These are phyloP conservation scores for Neurospora hispaniola DNA, from an alignment of 495 filamentous ascomycete species.

Conservation along the genomic window DNA sequence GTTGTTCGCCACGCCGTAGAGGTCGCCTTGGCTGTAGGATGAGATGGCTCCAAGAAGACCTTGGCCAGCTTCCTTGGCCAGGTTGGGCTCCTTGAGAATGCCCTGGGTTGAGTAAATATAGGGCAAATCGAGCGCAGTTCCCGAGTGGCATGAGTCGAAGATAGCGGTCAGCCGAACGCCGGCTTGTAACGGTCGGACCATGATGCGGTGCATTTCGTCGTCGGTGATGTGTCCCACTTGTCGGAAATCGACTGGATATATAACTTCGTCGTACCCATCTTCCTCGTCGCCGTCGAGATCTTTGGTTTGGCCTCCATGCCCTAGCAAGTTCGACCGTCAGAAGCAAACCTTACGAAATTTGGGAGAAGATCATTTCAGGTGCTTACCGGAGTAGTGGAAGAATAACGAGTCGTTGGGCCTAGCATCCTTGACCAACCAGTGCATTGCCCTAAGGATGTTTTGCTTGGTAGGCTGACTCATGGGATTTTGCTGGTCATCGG, in stretches of 20 bases:
- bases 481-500: constrained; percentile 92
- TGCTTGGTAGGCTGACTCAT: constrained; percentile 96
- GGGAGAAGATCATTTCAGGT: not conserved
- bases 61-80: constrained; percentile 95
- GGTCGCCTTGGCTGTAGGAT: constrained; percentile 81
- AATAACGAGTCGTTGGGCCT: constrained; percentile 91
- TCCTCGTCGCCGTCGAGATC: constrained; percentile 92
- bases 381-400: constrained; percentile 93
- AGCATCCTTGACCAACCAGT: constrained; percentile 96
- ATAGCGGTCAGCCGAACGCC: constrained; percentile 93
- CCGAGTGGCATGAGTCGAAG: constrained; percentile 99
- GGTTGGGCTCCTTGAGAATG: constrained; percentile 93
- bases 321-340: constrained; percentile 30
- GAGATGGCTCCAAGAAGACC: constrained; percentile 83
- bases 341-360: not conserved
- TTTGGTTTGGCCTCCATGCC: constrained; percentile 94
- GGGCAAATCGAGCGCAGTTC: constrained; percentile 88
- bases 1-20: constrained; percentile 69
- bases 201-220: constrained; percentile 97
- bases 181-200: constrained; percentile 71
- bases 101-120: constrained; percentile 96
- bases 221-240: constrained; percentile 89
- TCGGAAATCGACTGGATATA: constrained; percentile 94
- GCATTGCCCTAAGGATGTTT: constrained; percentile 95
- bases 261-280: constrained; percentile 94